phyloP scores from a whole-genome alignment of 495 filamentous ascomycete genomes.

The Neurospora sp. region DNA sequence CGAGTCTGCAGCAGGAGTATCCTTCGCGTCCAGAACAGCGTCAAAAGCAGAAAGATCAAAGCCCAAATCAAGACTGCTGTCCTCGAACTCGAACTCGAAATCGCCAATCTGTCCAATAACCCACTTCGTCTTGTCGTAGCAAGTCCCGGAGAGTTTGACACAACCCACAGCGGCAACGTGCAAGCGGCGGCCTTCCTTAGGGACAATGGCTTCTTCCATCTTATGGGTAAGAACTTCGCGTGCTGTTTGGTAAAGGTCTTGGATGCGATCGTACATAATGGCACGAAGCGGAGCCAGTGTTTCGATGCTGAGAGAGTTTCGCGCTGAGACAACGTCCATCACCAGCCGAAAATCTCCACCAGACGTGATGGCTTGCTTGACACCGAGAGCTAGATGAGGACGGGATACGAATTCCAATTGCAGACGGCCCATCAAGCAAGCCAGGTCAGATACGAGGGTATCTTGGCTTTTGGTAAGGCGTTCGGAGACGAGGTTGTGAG shows the following conservation, averaged over 20 bases:
- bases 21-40: conserved; percentile 12
- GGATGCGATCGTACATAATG: conserved; percentile 70
- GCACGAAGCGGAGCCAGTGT: conserved; percentile 59
- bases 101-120: conserved; percentile 89
- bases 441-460: conserved; percentile 75
- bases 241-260: conserved; percentile 68
- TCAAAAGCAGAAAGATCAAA: conserved; percentile 35
- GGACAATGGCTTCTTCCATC: conserved; percentile 64
- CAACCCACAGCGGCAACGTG: conserved; percentile 78
- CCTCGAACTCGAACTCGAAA: conserved; percentile 66
- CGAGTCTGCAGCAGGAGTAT: conserved; percentile 14
- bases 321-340: conserved; percentile 71
- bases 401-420: conserved; percentile 84
- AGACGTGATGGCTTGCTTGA: conserved; percentile 68
- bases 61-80: conserved; percentile 37
- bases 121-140: conserved; percentile 71
- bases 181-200: conserved; percentile 67
- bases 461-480: conserved; percentile 72
- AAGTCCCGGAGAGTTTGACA: conserved; percentile 83
- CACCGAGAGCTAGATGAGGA: conserved; percentile 58
- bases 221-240: conserved; percentile 63
- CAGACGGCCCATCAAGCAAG: conserved; percentile 81
- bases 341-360: conserved; percentile 68
- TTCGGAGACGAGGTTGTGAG: conserved; percentile 44
- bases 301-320: conserved; percentile 54